These are phyloP conservation scores for Cercophora samala DNA, from an alignment of 495 filamentous ascomycete genomes.

Conservation along the genomic window DNA sequence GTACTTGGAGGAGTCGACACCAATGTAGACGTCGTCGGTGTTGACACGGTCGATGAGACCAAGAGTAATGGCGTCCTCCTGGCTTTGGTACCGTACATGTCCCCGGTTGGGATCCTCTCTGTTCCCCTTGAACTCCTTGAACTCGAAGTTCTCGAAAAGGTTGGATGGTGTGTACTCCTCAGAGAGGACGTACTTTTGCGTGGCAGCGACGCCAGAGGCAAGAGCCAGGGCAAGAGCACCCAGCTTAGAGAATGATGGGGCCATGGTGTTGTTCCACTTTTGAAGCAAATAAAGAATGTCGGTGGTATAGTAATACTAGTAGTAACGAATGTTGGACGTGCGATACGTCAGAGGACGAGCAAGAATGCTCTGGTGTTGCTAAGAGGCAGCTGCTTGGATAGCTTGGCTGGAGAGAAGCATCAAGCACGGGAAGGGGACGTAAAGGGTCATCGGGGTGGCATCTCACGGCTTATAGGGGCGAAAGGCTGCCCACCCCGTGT, in stretches of 20 bases:
- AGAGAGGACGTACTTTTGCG: slow-evolving; percentile 38
- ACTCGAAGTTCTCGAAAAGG: slow-evolving; percentile 54
- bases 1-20: slow-evolving; percentile 40
- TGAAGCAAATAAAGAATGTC: slow-evolving; percentile 22
- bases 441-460: slow-evolving; percentile 6
- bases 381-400: slow-evolving; percentile 24
- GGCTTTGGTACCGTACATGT: slow-evolving; percentile 60
- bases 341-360: slow-evolving; percentile 49
- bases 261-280: slow-evolving; percentile 33
- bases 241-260: slow-evolving; percentile 42
- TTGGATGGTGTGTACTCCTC: slow-evolving; percentile 47
- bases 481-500: neutral
- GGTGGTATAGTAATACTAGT: slow-evolving; percentile 20
- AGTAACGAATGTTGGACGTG: slow-evolving; percentile 40
- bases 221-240: slow-evolving; percentile 40
- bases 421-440: slow-evolving; percentile 21
- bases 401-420: slow-evolving; percentile 23
- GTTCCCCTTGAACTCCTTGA: slow-evolving; percentile 33
- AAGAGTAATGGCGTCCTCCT: slow-evolving; percentile 46
- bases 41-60: slow-evolving; percentile 53
- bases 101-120: slow-evolving; percentile 60
- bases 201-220: slow-evolving; percentile 32
- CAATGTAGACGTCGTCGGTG: slow-evolving; percentile 45
- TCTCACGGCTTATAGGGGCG: slow-evolving; percentile 9
- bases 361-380: slow-evolving; percentile 35